Base-by-base conservation (phyloP, 1,139 yeast genomes). In the Pichia sp. region DNA sequence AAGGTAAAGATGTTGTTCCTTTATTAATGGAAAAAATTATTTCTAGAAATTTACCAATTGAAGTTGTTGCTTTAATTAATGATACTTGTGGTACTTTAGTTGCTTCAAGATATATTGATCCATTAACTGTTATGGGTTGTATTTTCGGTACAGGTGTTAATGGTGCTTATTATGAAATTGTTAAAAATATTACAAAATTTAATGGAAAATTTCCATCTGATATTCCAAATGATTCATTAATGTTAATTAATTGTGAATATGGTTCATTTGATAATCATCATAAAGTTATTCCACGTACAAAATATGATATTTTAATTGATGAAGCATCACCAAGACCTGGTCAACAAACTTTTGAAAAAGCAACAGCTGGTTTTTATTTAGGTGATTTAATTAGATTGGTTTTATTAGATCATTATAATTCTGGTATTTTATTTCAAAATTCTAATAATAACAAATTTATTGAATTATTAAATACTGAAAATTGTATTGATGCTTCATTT, bases 91-190 rank as follows among this genome's bases (percentile, higher is more conserved):
- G 99, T 66, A 89, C 99, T 41, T 75, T 94, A 63, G 96, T 90
- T 54, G 98, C 98, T 33, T 89, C 97, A 45, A 82, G 87, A 75
- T 92, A 92, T 72, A 80, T 95, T 49, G 97, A 94, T 64, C 81
- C 92, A 45, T 81, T 80, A 60, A 82, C 97, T 59, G 86, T 85
- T 71, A 86, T 92, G 95, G 98, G 98, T 52, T 83, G 90, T 65
- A 92, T 92, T 63, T 94, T 89, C 65, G 99, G 99, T 64, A 92
- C 99, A 47, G 99, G 99, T 58, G 90, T 95, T 71, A 94, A 92
- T 69, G 97, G 94, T 65, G 97, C 98, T 47, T 92, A 92, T 74
- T 92, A 83, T 69, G 99, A 92, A 62, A 74, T 74, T 39, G 85
- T 83, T 50, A 67, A 73, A 51, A 81, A 83, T 63, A 82, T 92